Conservation (phyloP, 352 stramenopile species). For the Phytophthora hibernalis region DNA sequence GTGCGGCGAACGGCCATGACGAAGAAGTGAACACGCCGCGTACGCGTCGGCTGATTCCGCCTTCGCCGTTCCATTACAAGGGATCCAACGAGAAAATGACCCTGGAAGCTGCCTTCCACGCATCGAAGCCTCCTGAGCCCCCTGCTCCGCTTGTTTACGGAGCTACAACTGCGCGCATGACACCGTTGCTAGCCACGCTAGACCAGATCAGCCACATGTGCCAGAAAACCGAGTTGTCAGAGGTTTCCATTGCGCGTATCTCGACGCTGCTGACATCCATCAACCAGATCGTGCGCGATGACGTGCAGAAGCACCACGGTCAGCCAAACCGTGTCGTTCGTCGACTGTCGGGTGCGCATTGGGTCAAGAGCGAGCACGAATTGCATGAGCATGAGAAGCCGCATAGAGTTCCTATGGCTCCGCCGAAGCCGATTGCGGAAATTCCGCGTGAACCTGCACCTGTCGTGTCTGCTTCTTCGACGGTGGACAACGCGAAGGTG, state of each 20-base stretch:
- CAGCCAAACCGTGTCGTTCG: conserved; percentile 50
- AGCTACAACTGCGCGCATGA: conserved; percentile 44
- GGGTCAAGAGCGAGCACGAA: conserved; percentile 39
- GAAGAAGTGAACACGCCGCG: conserved; percentile 17
- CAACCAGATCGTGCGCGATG: conserved; percentile 72
- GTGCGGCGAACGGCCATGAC: conserved; percentile 9
- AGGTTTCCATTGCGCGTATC: conserved; percentile 70
- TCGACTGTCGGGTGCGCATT: conserved; percentile 45
- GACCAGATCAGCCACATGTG: conserved; percentile 63
- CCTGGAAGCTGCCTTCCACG: conserved; percentile 34
- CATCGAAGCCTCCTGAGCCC: conserved; percentile 27
- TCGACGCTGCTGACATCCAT: conserved; percentile 72
- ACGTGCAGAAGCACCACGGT: conserved; percentile 57
- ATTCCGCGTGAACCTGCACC: conserved; percentile 30
- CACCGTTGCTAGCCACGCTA: conserved; percentile 47
- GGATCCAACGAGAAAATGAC: conserved; percentile 30
- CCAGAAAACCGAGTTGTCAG: conserved; percentile 63
- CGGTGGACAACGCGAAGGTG: conserved; percentile 49
- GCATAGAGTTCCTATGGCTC: conserved; percentile 14
- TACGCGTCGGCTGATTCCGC: conserved; percentile 25
- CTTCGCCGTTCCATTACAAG: conserved; percentile 36
- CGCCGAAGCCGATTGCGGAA: conserved; percentile 24
- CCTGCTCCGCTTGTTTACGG: conserved; percentile 23
- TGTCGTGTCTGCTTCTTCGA: conserved; percentile 23
- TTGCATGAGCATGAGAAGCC: conserved; percentile 26